These are phyloP conservation scores for Prasinococcaceae sp. DNA, from an alignment of 139 green algal species.

Conservation along the genomic window DNA sequence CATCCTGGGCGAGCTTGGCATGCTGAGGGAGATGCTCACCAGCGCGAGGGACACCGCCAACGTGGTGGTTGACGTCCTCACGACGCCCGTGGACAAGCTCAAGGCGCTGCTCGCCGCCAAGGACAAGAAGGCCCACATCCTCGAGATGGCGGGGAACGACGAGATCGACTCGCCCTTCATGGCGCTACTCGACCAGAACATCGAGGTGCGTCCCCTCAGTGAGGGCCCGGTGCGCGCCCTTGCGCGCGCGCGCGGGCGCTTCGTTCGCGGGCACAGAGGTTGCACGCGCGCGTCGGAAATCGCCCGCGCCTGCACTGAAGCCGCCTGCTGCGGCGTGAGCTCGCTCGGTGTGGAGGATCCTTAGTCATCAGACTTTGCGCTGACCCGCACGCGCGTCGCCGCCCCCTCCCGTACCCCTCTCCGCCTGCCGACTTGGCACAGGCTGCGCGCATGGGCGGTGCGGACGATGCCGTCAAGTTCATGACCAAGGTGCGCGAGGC, in stretches of 20 bases:
- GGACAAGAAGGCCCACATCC: slow-evolving; percentile 64
- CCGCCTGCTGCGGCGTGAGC: too few species aligned
- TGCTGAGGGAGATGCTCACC: slow-evolving; percentile 40
- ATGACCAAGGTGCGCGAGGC: slow-evolving; percentile 63
- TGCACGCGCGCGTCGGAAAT: too few species aligned
- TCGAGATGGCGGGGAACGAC: slow-evolving; percentile 61
- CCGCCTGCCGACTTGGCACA: too few species aligned
- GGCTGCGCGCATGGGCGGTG: slow-evolving; percentile 37
- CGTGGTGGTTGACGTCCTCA: not conserved
- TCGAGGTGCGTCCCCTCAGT: too few species aligned
- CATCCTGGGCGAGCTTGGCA: slow-evolving; percentile 62
- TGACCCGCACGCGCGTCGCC: too few species aligned
- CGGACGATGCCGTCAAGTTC: slow-evolving; percentile 49
- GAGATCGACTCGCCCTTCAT: slow-evolving; percentile 61
- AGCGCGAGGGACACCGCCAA: not conserved
- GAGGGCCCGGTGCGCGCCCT: too few species aligned
- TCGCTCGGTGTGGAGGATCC: too few species aligned
- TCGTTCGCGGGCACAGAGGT: too few species aligned
- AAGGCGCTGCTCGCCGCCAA: slow-evolving; percentile 49
- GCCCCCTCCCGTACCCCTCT: too few species aligned
- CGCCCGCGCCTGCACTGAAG: too few species aligned
- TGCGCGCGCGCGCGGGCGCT: too few species aligned
- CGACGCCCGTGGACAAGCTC: slow-evolving; percentile 33
- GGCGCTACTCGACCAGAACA: slow-evolving; percentile 63
- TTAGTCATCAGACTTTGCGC: too few species aligned